Evolutionary conservation across 306 rosid genomes (phyloP).

Genomic region (Alnus glutinosa): DNA sequence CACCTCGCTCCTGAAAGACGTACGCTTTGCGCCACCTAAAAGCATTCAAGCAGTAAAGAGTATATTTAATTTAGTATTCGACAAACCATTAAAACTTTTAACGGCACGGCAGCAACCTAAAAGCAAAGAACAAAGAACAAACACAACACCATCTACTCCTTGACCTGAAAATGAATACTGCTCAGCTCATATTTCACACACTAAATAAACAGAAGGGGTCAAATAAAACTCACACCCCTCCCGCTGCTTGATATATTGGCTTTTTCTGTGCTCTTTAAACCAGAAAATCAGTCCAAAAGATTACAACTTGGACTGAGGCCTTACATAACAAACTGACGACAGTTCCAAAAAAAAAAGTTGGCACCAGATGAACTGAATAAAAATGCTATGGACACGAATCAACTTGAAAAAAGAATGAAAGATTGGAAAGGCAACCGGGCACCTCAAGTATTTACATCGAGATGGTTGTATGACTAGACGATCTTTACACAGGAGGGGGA

Average conservation of each 20-base stretch:
- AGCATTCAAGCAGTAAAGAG: no score
- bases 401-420: neutral
- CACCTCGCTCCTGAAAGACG: no score
- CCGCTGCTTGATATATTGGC: neutral
- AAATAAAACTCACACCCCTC: neutral
- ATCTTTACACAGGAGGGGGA: neutral
- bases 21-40: no score
- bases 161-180: neutral
- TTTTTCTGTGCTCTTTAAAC: conserved; percentile 12
- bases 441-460: conserved; percentile 24
- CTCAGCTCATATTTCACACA: neutral
- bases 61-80: no score
- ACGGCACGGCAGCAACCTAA: no score
- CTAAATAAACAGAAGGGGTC: neutral
- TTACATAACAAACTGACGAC: conserved; percentile 11
- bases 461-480: conserved; percentile 15
- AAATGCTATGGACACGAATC: conserved; percentile 1
- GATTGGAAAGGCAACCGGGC: neutral
- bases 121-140: no score
- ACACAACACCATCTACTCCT: no score
- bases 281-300: neutral
- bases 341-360: neutral
- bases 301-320: neutral
- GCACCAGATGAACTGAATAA: neutral
- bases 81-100: no score